phyloP scores from a whole-genome alignment of 2,329 filamentous ascomycete species.

The Pyricularia sp. region DNA sequence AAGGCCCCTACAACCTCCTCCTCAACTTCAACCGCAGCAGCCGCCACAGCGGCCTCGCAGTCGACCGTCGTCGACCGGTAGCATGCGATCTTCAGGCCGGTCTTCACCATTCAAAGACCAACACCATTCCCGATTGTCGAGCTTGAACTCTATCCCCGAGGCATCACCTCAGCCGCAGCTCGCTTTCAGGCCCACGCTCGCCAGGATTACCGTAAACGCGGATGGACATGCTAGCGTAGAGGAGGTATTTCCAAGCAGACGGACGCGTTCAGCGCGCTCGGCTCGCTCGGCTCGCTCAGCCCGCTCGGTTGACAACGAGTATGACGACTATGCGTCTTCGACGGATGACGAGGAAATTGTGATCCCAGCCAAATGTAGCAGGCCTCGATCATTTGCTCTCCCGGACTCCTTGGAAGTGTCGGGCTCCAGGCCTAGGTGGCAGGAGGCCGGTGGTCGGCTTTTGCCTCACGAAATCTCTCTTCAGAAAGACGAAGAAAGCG shows the following conservation, averaged over 20 bases:
- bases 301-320: constrained; percentile 8
- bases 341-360: constrained; percentile 57
- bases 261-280: constrained; percentile 5
- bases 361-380: constrained; percentile 40
- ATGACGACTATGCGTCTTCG: constrained; percentile 42
- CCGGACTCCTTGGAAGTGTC: constrained; percentile 41
- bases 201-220: constrained; percentile 56
- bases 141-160: constrained; percentile 50
- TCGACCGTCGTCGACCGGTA: constrained; percentile 24
- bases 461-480: constrained; percentile 15
- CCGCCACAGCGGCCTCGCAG: constrained; percentile 11
- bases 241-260: constrained; percentile 26
- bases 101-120: constrained; percentile 43
- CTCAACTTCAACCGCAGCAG: constrained; percentile 1
- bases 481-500: constrained; percentile 34
- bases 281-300: constrained; percentile 6
- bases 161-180: constrained; percentile 11
- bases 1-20: constrained; percentile 13
- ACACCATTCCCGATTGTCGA: constrained; percentile 36
- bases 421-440: constrained; percentile 34
- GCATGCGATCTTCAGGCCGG: constrained; percentile 33
- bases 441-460: constrained; percentile 26
- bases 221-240: constrained; percentile 49
- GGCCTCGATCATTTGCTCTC: constrained; percentile 47
- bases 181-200: constrained; percentile 40